Base-by-base conservation (phyloP, 495 filamentous ascomycete species). In the Penicillium simplicissimum region DNA sequence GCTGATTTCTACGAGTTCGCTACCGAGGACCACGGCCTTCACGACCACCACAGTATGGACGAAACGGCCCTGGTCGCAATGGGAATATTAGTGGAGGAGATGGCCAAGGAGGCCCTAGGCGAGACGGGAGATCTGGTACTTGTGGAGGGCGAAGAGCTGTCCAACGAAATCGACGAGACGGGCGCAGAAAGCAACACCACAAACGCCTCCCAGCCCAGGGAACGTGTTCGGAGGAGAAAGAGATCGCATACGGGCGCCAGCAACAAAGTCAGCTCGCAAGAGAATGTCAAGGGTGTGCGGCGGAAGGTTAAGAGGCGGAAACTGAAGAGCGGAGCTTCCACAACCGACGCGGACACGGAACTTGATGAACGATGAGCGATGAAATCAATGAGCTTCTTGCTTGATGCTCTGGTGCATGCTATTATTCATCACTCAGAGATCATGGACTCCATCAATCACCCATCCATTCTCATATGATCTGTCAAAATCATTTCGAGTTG, bases 71-170 rank as follows among this genome's bases (percentile, higher is more conserved):
- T 97, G 55, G 76, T 96, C 59, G 90, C 90, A 0, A 76, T 96
- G 73, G 93, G 92, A 0, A 85, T 97, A 25, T 66, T 96, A 57
- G 72, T 96, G 36, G 93, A 97, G 74, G 93, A 97, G 70, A 81
- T 88, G 56, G 77, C 82, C 5, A 79, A 78, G 17, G 84, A 88
- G 45, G 74, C 74, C 0, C 75, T 96, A 13, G 92, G 90, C 1
- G 78, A 82, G 35, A 88, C 80, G 1, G 93, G 91, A 4, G 88
- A 95, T 72, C 61, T 93, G 57, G 91, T 87, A 0, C 87, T 96
- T 43, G 83, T 87, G 2, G 91, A 95, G 70, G 85, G 81, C 6
- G 79, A 79, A 70, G 75, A 74, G 56, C 47, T 64, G n/a, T 40
- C 58, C 23, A 55, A 64, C 33, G 72, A 72, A 0, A 8, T 8